phyloP scores from a whole-genome alignment of 2,329 filamentous ascomycete species.

The Endothia cerciana region DNA sequence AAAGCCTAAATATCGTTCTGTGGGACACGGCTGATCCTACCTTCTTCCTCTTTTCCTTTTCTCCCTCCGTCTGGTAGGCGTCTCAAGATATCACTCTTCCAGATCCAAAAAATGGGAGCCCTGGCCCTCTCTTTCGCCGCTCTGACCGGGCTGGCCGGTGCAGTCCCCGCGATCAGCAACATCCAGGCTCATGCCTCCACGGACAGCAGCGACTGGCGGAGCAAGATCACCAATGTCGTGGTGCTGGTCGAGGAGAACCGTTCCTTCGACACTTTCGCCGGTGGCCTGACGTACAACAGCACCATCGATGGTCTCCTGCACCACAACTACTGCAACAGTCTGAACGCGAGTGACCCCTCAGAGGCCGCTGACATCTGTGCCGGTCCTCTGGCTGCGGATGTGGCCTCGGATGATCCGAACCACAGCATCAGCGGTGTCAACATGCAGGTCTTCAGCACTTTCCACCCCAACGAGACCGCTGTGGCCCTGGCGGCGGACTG shows the following conservation, averaged over 20 bases:
- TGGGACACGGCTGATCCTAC: neutral
- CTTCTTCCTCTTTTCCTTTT: neutral
- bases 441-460: constrained; percentile 39
- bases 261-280: constrained; percentile 45
- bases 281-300: constrained; percentile 43
- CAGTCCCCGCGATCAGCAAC: constrained; percentile 2
- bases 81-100: neutral
- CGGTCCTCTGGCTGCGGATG: constrained; percentile 40
- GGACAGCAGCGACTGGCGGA: constrained; percentile 18
- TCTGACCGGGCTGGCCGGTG: constrained; percentile 21
- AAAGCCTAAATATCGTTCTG: neutral
- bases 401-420: constrained; percentile 47
- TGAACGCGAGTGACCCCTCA: constrained; percentile 33
- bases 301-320: constrained; percentile 42
- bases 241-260: constrained; percentile 29
- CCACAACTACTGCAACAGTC: constrained; percentile 45
- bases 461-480: constrained; percentile 29
- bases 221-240: constrained; percentile 29
- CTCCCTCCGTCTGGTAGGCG: neutral
- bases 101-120: constrained; percentile 2
- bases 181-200: constrained; percentile 13
- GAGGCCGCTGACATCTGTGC: constrained; percentile 41
- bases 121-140: constrained; percentile 15
- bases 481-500: constrained; percentile 25
- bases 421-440: constrained; percentile 47